phyloP scores from a whole-genome alignment of 2,329 filamentous ascomycete genomes.

The Scleromitrula shiraiana region DNA sequence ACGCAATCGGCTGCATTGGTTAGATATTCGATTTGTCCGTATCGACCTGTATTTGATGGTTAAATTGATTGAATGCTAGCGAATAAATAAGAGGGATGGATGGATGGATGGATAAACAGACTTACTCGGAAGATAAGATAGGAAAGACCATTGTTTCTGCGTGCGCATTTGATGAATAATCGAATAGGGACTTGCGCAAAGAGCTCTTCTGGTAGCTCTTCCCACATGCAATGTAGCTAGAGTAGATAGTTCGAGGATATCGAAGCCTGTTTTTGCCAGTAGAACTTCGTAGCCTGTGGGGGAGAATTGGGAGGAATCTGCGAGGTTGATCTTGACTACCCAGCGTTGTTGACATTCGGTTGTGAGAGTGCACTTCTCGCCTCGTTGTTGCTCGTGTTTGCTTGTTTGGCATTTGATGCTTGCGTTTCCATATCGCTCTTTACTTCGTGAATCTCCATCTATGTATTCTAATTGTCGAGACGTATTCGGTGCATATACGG shows the following conservation, averaged over 20 bases:
- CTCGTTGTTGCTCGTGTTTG: neutral
- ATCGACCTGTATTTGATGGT: constrained; percentile 10
- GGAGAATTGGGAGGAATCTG: constrained; percentile 10
- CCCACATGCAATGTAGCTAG: constrained; percentile 24
- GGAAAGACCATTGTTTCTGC: constrained; percentile 23
- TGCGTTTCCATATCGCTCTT: neutral
- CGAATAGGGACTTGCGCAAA: constrained; percentile 19
- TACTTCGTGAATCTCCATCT: neutral
- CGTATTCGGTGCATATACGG: neutral
- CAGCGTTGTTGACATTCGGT: neutral
- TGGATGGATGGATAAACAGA: neutral
- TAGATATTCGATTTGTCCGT: constrained; percentile 21
- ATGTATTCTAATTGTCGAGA: neutral
- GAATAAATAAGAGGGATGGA: neutral
- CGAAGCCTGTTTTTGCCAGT: constrained; percentile 21
- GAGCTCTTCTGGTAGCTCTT: constrained; percentile 18
- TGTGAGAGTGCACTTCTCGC: neutral
- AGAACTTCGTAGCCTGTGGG: constrained; percentile 23
- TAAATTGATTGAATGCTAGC: neutral
- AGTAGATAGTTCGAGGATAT: constrained; percentile 24
- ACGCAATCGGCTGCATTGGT: constrained; percentile 25
- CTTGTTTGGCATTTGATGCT: neutral
- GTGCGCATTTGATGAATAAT: constrained; percentile 21
- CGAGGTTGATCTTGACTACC: constrained; percentile 3
- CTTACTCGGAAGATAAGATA: constrained; percentile 22